Evolutionary conservation across 257 asterid species (phyloP), one percentile per base, ranked within the genome.

Genomic region (Gentiana dahurica): DNA sequence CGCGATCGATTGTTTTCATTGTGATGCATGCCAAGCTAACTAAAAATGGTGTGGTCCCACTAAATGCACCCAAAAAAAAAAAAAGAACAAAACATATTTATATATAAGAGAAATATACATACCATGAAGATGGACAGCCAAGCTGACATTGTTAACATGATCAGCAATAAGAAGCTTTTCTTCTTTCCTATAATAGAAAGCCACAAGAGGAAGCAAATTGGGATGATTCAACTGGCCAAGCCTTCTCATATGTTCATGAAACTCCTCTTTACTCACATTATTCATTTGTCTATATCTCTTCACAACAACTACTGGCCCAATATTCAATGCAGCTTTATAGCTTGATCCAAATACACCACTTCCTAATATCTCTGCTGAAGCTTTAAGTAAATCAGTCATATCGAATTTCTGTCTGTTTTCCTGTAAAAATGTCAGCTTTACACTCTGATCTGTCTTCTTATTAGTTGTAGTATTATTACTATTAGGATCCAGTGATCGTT

Each of bases 301-400:
- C 54, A 92, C 95, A 49, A 85, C 97, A 85, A 85, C 63, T 15
- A 55, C 60, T n/a, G 55, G 71, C 8, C 81, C 83, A 1, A 62
- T 65, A 10, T 51, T 49, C 2, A 92, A 72, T 11, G 75, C 87
- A 7, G 98, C 94, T 57, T 88, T 92, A 51, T 85, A 92, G 8
- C 95, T 80, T 4, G 94, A 78, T 8, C 98, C 97, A 49, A 85
- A 80, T 46, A 67, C 75, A 3, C 98, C 97, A 55, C 88, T 82
- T 6, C 97, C 94, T 15, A 92, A 71, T 12, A 87, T 63, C 91
- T 92, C 97, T 3, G 99, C 99, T 10, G 97, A 85, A 7, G 99
- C 94, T 59, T 60, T 92, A 1, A 92, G 84, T 60, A 92, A 51
- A 65, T 92, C 97, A 53, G 85, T 7, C 83, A 92, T 72, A 75